These are phyloP conservation scores for Friedmanniomyces endolithicus DNA, from an alignment of 495 filamentous ascomycete species.

Conservation along the genomic window DNA sequence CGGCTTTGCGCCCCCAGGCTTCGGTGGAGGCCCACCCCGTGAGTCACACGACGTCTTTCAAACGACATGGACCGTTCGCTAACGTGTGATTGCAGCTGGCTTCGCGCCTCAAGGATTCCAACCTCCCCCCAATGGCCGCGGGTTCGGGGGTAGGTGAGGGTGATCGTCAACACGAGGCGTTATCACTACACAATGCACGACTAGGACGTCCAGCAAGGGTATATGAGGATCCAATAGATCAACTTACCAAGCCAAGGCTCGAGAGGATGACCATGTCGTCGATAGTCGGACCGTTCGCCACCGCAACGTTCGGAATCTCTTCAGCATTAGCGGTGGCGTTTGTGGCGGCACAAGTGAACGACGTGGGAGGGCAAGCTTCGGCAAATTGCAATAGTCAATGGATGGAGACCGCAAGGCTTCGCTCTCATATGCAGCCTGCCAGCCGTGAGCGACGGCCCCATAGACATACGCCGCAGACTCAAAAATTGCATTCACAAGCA, in stretches of 20 bases:
- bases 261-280: background rate
- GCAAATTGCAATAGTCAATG: too few species aligned
- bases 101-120: conserved; percentile 37
- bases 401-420: too few species aligned
- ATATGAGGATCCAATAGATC: too few species aligned
- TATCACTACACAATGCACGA: background rate
- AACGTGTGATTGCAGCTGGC: conserved; percentile 29
- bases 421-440: too few species aligned
- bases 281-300: background rate
- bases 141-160: conserved; percentile 20
- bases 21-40: conserved; percentile 41
- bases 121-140: conserved; percentile 27
- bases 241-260: background rate
- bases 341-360: background rate
- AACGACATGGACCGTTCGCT: background rate
- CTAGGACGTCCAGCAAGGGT: too few species aligned
- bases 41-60: conserved; percentile 26
- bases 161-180: background rate
- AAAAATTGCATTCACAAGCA: too few species aligned
- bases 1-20: conserved; percentile 44
- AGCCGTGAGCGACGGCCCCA: too few species aligned
- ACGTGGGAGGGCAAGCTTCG: background rate
- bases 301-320: background rate
- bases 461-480: too few species aligned
- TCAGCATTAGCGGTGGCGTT: conserved; percentile 22